phyloP scores from a whole-genome alignment of 495 filamentous ascomycete genomes.

The Oleoguttula mirabilis region DNA sequence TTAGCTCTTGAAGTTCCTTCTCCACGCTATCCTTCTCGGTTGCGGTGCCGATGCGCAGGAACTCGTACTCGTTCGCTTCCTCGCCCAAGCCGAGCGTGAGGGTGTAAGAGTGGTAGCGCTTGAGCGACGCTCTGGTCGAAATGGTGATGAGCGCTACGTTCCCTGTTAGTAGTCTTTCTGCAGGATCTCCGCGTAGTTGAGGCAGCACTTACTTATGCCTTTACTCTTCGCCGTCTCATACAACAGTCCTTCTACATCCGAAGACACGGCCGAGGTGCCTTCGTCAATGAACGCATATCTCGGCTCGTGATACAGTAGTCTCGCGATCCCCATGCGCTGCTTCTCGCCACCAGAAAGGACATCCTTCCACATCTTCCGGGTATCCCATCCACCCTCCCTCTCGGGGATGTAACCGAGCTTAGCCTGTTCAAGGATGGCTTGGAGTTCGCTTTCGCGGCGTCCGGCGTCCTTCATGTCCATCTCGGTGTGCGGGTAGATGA shows the following conservation, averaged over 20 bases:
- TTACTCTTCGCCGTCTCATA: constrained; percentile 86
- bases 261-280: constrained; percentile 83
- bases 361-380: constrained; percentile 96
- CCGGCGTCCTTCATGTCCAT: constrained; percentile 81
- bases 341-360: constrained; percentile 97
- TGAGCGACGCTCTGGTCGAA: constrained; percentile 80
- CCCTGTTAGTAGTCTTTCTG: constrained; percentile 1
- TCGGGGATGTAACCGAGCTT: constrained; percentile 77
- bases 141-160: constrained; percentile 70
- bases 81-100: constrained; percentile 67
- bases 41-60: constrained; percentile 85
- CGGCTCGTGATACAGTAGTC: constrained; percentile 89
- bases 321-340: constrained; percentile 81
- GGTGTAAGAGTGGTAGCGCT: constrained; percentile 87
- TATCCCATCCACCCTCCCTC: constrained; percentile 94
- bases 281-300: constrained; percentile 90
- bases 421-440: constrained; percentile 66
- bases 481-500: constrained; percentile 94
- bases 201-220: constrained; percentile 63
- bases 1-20: constrained; percentile 73
- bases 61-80: constrained; percentile 57
- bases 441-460: constrained; percentile 60
- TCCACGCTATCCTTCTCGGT: constrained; percentile 84
- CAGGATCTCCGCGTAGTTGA: neutral
- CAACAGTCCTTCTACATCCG: constrained; percentile 85